Percentiles rank a stretch among this genome's conserved stretches.
Conservation (phyloP, 345 rosid species). For the Corchorus capsularis region DNA sequence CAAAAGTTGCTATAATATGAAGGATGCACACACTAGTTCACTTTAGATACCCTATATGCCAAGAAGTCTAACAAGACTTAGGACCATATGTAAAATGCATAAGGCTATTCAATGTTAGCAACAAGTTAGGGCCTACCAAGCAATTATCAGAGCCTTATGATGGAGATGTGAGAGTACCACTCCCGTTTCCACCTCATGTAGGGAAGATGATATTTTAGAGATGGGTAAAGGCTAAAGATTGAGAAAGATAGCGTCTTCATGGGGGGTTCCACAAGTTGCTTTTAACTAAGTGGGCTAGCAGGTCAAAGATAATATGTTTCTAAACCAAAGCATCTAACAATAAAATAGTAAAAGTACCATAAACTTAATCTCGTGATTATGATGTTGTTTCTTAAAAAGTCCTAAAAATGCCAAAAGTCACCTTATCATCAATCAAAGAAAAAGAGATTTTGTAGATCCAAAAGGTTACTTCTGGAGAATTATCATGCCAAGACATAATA, state of each 20-base stretch:
- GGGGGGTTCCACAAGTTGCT: not conserved
- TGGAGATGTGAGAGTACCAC: not conserved
- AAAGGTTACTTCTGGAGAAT: slow-evolving; percentile 5
- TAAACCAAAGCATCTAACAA: not conserved
- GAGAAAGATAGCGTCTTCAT: not conserved
- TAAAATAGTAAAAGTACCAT: not conserved
- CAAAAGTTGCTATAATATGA: not conserved
- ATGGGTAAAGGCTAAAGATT: not conserved
- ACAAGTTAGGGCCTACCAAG: slow-evolving; percentile 18
- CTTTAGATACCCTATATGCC: not conserved
- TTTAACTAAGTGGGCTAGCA: not conserved
- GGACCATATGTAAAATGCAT: not conserved
- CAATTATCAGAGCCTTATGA: slow-evolving; percentile 60
- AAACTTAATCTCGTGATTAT: not conserved
- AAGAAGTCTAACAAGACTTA: not conserved
- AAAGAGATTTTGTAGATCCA: not conserved
- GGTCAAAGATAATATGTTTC: not conserved
- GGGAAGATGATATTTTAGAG: not conserved
- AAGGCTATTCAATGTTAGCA: not conserved
- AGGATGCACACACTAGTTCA: not conserved
- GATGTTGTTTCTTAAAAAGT: not conserved
- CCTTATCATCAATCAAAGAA: not conserved
- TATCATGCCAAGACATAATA: not conserved
- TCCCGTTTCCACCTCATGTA: not conserved
- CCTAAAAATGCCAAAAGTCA: slow-evolving; percentile 10